phyloP scores from a whole-genome alignment of 257 asterid species.

The Solanum bulbocastanum region DNA sequence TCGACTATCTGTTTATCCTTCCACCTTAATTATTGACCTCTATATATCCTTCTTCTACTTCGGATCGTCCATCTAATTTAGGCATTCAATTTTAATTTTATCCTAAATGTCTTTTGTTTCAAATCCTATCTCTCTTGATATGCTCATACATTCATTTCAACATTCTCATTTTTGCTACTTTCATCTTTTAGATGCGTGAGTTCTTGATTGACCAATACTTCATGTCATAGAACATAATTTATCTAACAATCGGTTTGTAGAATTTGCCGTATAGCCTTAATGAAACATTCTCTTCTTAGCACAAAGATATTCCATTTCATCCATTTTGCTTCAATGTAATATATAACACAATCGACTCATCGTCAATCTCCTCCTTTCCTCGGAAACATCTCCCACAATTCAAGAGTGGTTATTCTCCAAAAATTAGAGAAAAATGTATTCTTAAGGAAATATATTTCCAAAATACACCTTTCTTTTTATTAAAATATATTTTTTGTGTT shows the following conservation, averaged over 20 bases:
- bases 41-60: background rate
- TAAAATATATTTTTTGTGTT: background rate
- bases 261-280: accelerated
- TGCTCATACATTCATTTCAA: background rate
- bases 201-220: background rate
- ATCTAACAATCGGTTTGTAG: accelerated
- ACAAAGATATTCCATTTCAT: background rate
- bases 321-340: background rate
- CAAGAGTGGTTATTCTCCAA: background rate
- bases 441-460: background rate
- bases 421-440: background rate
- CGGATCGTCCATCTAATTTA: background rate
- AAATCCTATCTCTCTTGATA: background rate
- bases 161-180: background rate
- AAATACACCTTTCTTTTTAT: background rate
- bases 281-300: background rate
- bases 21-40: background rate
- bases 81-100: background rate
- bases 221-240: background rate
- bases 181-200: background rate
- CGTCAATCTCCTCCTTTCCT: background rate
- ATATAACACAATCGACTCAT: background rate
- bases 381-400: background rate
- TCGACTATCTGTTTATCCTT: background rate
- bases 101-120: background rate